phyloP scores from a whole-genome alignment of 192 early-diverging fungal genomes.

The Coemansia sp. region DNA sequence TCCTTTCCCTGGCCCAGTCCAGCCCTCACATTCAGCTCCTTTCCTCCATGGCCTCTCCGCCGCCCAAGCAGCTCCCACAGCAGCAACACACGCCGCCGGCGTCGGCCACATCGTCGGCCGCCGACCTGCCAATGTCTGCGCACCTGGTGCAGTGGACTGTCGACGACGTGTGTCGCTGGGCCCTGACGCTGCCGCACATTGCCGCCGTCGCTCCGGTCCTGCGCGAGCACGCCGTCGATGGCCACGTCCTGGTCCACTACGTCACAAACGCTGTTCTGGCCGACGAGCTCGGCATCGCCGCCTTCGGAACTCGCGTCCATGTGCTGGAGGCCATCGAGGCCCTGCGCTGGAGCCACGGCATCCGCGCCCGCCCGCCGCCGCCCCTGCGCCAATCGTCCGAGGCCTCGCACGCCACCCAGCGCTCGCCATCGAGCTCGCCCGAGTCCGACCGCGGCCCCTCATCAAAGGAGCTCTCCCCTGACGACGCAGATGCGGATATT shows the following conservation, averaged over 20 bases:
- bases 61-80: neutral
- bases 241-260: conserved; percentile 51
- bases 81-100: conserved; percentile 9
- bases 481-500: conserved; percentile 4
- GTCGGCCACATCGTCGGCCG: conserved; percentile 9
- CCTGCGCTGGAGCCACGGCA: conserved; percentile 40
- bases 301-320: conserved; percentile 52
- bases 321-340: conserved; percentile 52
- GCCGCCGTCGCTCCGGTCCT: conserved; percentile 25
- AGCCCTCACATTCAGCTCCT: neutral
- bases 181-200: conserved; percentile 21
- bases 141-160: conserved; percentile 39
- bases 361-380: conserved; percentile 21
- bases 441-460: conserved; percentile 19
- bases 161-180: conserved; percentile 47
- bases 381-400: conserved; percentile 13
- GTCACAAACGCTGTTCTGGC: conserved; percentile 50
- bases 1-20: neutral
- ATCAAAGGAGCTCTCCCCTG: conserved; percentile 34
- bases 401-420: conserved; percentile 4
- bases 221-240: conserved; percentile 51
- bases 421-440: conserved; percentile 20
- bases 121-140: conserved; percentile 4
- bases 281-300: conserved; percentile 52
- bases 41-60: neutral